Percentiles rank a stretch among this genome's conserved stretches.
These are phyloP conservation scores for Yamadazyma nakazawae DNA, from an alignment of 805 yeast species.

Conservation along the genomic window DNA sequence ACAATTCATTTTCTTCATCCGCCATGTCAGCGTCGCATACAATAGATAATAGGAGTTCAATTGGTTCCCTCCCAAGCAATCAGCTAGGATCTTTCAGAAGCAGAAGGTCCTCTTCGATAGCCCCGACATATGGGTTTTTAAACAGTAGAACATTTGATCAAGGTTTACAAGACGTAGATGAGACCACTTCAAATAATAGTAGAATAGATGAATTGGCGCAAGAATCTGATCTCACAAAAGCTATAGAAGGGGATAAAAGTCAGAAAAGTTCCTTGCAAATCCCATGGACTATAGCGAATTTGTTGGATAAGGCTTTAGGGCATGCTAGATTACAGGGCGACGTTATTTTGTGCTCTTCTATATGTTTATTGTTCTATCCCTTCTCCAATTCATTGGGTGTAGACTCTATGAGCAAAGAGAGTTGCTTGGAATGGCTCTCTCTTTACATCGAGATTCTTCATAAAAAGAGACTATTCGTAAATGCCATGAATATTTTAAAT, in stretches of 20 bases:
- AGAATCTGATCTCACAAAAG: slow-evolving; percentile 15
- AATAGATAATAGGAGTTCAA: slow-evolving; percentile 11
- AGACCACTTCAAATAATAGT: neutral
- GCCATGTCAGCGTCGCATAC: slow-evolving; percentile 10
- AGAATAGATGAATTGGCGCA: neutral
- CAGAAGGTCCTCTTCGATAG: slow-evolving; percentile 21
- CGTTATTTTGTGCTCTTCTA: slow-evolving; percentile 53
- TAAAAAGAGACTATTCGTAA: slow-evolving; percentile 48
- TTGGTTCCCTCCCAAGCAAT: slow-evolving; percentile 11
- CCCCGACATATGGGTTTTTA: slow-evolving; percentile 17
- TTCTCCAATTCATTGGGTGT: slow-evolving; percentile 16
- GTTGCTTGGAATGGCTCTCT: slow-evolving; percentile 53
- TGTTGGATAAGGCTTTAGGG: slow-evolving; percentile 51
- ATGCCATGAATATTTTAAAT: slow-evolving; percentile 56
- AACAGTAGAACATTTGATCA: slow-evolving; percentile 8
- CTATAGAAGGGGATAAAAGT: slow-evolving; percentile 7
- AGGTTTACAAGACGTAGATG: slow-evolving; percentile 14
- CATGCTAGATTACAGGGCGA: slow-evolving; percentile 64
- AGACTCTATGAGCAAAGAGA: slow-evolving; percentile 19
- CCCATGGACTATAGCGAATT: slow-evolving; percentile 58
- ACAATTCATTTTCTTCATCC: slow-evolving; percentile 16
- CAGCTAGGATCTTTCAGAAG: slow-evolving; percentile 12
- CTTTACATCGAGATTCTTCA: slow-evolving; percentile 54
- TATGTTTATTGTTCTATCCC: slow-evolving; percentile 50
- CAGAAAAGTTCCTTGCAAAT: slow-evolving; percentile 7